phyloP scores from a whole-genome alignment of 768 basidiomycete species.

The Phaffia australis region DNA sequence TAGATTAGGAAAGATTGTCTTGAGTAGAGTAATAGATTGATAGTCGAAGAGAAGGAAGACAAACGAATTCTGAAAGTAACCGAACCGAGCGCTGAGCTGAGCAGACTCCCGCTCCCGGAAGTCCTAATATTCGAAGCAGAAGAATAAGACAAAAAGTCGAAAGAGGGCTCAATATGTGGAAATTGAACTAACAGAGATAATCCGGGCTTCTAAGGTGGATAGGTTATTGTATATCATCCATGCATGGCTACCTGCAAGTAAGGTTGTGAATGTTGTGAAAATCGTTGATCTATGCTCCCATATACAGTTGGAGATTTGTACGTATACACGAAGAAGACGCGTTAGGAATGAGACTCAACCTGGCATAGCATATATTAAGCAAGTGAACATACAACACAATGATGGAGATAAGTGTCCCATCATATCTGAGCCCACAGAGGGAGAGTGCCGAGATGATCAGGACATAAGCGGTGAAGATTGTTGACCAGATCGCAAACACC shows the following conservation, averaged over 20 bases:
- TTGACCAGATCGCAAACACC: conserved; percentile 14
- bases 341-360: not conserved
- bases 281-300: not conserved
- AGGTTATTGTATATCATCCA: conserved; percentile 13
- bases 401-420: not conserved
- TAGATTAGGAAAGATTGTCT: not conserved
- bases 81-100: not conserved
- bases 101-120: not conserved
- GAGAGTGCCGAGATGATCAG: conserved; percentile 11
- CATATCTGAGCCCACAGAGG: not conserved
- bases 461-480: conserved; percentile 12
- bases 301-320: too few species aligned
- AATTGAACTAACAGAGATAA: not conserved
- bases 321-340: too few species aligned
- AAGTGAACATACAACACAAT: not conserved
- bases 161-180: not conserved
- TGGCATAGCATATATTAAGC: not conserved
- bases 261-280: conserved; percentile 11
- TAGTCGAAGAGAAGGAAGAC: not conserved
- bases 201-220: conserved; percentile 18
- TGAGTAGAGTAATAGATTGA: not conserved
- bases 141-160: not conserved
- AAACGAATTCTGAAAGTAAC: conserved; percentile 1
- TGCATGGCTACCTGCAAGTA: not conserved
- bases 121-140: not conserved